phyloP scores from a whole-genome alignment of 495 filamentous ascomycete species.

The Bombardia bombarda region DNA sequence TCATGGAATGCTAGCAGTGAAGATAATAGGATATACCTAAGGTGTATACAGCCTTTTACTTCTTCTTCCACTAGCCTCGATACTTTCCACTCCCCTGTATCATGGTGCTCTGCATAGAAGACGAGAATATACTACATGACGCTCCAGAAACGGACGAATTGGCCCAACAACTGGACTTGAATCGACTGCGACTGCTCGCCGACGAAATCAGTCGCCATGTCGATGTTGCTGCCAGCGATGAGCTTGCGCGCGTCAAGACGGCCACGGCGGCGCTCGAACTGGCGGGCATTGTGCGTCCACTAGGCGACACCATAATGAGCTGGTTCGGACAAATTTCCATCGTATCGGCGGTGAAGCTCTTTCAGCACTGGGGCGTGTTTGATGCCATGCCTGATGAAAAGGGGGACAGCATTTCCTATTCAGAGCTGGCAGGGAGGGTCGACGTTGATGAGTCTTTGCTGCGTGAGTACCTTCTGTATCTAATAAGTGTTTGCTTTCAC shows the following conservation, averaged over 20 bases:
- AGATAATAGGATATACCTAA: too few species aligned
- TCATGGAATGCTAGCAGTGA: too few species aligned
- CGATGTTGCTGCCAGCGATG: background rate
- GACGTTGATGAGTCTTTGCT: constrained; percentile 19
- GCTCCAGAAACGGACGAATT: background rate
- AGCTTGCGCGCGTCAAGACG: constrained; percentile 5
- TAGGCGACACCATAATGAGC: constrained; percentile 19
- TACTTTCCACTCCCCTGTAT: too few species aligned
- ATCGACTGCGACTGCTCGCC: constrained; percentile 8
- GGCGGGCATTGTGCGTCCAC: constrained; percentile 10
- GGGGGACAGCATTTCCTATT: constrained; percentile 15
- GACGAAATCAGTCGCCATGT: constrained; percentile 7
- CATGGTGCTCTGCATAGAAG: too few species aligned
- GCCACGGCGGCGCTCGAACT: constrained; percentile 10
- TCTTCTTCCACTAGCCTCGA: too few species aligned
- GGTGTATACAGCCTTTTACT: too few species aligned
- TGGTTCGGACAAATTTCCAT: constrained; percentile 17
- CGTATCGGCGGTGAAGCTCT: constrained; percentile 24
- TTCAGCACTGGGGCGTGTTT: constrained; percentile 27
- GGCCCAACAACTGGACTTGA: background rate
- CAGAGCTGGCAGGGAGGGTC: constrained; percentile 17
- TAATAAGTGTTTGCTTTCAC: too few species aligned
- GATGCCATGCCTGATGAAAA: constrained; percentile 19
- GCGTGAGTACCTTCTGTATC: constrained; percentile 11
- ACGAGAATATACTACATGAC: background rate